Base-by-base conservation (phyloP, 768 basidiomycete genomes). In the Pisolithus tinctorius region DNA sequence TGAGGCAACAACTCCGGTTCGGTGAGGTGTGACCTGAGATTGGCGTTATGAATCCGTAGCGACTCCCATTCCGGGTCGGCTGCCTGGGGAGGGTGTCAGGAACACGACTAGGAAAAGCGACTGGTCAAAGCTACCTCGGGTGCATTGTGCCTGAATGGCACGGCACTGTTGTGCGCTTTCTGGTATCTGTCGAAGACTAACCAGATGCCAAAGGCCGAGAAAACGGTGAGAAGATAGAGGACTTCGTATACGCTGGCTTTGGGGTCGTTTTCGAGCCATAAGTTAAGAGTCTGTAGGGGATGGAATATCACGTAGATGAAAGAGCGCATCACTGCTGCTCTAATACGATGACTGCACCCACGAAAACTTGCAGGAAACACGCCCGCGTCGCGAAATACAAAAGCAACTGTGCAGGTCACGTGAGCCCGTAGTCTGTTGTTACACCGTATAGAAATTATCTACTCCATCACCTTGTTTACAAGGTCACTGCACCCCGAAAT, bases 181-280 rank as follows among this genome's bases (percentile, higher is more conserved):
- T 84, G 80, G 66, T 88, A 85, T 39, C 87, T 81, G 69, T 81
- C 73, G 58, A 83, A 78, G 42, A 92, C 85, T 26, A 90, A 74
- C 74, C 82, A 90, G 54, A 92, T 88, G 40, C 89, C 88, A 52
- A 86, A 72, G 37, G 79, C 86, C 56, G 89, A 81, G 72, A 86
- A 88, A 27, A 82, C 63, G 1, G 83, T 76, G 25, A 88, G 71
- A 30, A 82, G 77, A 68, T 84, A 86, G 46, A 86, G 55, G 45
- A 84, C 73, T 67, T 86, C 84, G 48, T 82, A 67, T 13, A 78
- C 71, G n/a, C 65, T 65, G 58, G 74, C 67, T 57, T 71, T 77
- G 31, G 70, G 71, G 51, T 77, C 77, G 52, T 74, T 71, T 57
- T 75, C 77, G 20, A 72, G 64, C 70, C 67, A 68, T 42, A 79